Evolutionary conservation across 495 filamentous ascomycete species (phyloP).

Genomic region (Aspergillus baeticus): DNA sequence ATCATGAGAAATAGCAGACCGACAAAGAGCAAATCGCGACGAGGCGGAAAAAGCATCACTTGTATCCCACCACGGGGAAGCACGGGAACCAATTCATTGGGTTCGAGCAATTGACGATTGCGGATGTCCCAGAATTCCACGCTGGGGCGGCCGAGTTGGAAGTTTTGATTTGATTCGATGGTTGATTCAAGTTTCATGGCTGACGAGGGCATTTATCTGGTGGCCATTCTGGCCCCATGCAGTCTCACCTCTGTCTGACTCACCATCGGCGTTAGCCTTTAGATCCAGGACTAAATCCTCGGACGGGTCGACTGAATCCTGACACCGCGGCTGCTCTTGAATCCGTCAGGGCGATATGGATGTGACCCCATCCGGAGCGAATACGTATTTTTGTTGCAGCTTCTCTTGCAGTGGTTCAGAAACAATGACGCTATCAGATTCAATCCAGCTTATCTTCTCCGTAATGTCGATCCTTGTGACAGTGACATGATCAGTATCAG

Average conservation of each 20-base stretch:
- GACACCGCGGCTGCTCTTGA: background rate
- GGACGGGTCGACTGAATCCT: constrained; percentile 1
- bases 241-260: background rate
- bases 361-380: background rate
- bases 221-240: background rate
- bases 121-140: background rate
- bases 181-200: background rate
- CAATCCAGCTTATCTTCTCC: no score
- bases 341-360: background rate
- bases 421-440: no score
- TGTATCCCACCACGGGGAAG: background rate
- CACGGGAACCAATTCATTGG: constrained; percentile 5
- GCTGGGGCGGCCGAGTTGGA: background rate
- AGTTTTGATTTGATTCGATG: background rate
- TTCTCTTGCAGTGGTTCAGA: no score
- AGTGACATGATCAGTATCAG: no score
- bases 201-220: background rate
- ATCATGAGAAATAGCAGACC: background rate
- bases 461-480: no score
- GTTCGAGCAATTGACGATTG: background rate
- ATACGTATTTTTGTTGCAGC: no score
- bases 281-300: background rate
- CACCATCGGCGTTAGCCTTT: background rate
- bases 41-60: background rate
- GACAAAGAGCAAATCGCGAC: background rate